These are phyloP conservation scores for Rubia peregrina DNA, from an alignment of 305 asterid genomes.

Conservation along the genomic window DNA sequence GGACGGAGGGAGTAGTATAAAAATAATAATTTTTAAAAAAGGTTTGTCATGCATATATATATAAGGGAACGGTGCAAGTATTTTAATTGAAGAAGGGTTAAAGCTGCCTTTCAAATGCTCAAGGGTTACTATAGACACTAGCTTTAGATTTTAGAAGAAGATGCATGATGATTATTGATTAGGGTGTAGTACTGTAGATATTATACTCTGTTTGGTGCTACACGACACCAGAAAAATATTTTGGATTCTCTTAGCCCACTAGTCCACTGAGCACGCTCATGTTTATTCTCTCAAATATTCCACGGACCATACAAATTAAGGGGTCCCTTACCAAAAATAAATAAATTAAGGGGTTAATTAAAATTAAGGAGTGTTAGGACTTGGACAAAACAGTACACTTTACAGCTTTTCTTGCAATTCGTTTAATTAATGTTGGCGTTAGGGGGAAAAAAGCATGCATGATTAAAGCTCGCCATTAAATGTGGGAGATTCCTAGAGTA, in stretches of 20 bases:
- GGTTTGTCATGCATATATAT: too few species aligned
- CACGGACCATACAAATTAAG: background rate
- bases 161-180: background rate
- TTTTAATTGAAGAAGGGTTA: background rate
- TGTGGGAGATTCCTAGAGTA: constrained; percentile 6
- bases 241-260: constrained; percentile 20
- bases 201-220: constrained; percentile 10
- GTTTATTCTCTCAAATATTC: background rate
- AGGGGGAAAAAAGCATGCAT: background rate
- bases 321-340: too few species aligned
- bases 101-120: constrained; percentile 19
- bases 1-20: too few species aligned
- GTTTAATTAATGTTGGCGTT: background rate
- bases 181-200: background rate
- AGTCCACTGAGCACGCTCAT: background rate
- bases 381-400: constrained; percentile 9
- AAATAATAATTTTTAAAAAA: too few species aligned
- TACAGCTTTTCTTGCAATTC: constrained; percentile 7
- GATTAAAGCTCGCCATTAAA: constrained; percentile 5
- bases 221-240: background rate
- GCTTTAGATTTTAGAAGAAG: background rate
- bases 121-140: constrained; percentile 16
- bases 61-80: too few species aligned
- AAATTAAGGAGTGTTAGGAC: background rate
- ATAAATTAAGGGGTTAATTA: background rate